A percentile compares a stretch with the other conserved stretches of the same genome.
Conservation (phyloP, 148 eudicot species). For the Nyssa sinensis region DNA sequence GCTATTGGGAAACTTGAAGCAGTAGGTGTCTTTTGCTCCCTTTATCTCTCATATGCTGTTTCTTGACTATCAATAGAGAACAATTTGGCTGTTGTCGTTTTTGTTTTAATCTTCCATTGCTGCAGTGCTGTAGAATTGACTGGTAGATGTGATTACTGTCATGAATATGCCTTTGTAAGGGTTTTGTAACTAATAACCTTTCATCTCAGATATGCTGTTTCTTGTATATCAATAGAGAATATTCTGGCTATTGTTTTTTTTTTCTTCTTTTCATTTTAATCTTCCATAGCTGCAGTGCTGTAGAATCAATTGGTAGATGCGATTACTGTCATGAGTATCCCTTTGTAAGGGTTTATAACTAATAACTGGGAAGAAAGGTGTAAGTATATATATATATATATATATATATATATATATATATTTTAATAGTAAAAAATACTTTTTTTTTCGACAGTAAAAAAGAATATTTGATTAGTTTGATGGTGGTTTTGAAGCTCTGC, state of each 20-base stretch:
- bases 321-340: background rate
- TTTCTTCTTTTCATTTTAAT: too few relatives aligned
- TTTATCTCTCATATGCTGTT: background rate
- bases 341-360: background rate
- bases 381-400: too few relatives aligned
- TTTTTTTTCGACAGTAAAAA: too few relatives aligned
- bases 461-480: too few relatives aligned
- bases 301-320: background rate
- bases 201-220: background rate
- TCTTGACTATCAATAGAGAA: background rate
- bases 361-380: too few relatives aligned
- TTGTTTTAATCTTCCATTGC: background rate
- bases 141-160: background rate
- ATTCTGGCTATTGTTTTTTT: background rate
- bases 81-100: background rate
- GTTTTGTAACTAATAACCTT: background rate
- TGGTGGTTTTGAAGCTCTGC: too few relatives aligned
- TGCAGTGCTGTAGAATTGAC: too few relatives aligned
- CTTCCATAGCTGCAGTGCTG: background rate
- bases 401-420: too few relatives aligned
- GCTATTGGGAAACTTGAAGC: constrained; percentile 17
- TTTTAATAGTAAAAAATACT: too few relatives aligned
- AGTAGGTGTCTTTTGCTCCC: constrained; percentile 9
- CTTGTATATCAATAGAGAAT: background rate
- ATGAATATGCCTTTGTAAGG: background rate